A percentile compares a stretch with the other conserved stretches of the same genome.
Evolutionary conservation across 495 filamentous ascomycete genomes (phyloP).

Genomic region (Chaetomidium leptoderma): DNA sequence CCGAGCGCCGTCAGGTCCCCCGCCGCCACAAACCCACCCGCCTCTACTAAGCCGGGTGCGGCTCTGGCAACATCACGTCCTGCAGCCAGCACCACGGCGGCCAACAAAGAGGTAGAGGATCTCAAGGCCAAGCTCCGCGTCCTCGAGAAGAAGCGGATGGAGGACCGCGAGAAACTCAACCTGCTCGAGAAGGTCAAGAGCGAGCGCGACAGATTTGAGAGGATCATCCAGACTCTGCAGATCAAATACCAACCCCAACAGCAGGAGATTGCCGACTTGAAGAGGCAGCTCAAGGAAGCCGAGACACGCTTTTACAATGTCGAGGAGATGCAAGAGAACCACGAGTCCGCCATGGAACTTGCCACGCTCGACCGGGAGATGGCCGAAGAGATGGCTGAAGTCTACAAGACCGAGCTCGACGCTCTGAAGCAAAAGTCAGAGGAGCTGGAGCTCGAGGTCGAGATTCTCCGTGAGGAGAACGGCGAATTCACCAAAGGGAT

Average conservation of each 20-base stretch:
- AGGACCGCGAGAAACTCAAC: constrained; percentile 86
- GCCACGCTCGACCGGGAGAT: constrained; percentile 88
- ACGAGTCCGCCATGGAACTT: constrained; percentile 82
- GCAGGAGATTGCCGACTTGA: constrained; percentile 71
- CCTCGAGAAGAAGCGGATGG: constrained; percentile 74
- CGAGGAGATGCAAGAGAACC: constrained; percentile 70
- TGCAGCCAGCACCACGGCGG: constrained; percentile 37
- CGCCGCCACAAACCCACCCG: constrained; percentile 20
- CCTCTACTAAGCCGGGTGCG: constrained; percentile 24
- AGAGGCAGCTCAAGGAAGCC: constrained; percentile 70
- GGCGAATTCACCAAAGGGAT: constrained; percentile 75
- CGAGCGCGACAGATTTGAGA: constrained; percentile 81
- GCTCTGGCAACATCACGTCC: constrained; percentile 13
- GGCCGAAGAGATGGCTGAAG: constrained; percentile 89
- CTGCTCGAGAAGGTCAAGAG: constrained; percentile 67
- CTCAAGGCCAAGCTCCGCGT: constrained; percentile 72
- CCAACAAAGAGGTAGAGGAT: constrained; percentile 68
- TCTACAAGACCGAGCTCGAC: constrained; percentile 75
- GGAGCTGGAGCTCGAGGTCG: constrained; percentile 82
- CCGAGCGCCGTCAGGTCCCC: constrained; percentile 17
- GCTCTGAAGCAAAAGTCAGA: constrained; percentile 67
- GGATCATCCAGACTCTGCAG: constrained; percentile 87
- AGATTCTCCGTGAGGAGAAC: constrained; percentile 84
- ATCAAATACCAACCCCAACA: constrained; percentile 84
- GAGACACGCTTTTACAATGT: constrained; percentile 63